phyloP scores from a whole-genome alignment of 805 yeast species.

The Lipomyces sp. region DNA sequence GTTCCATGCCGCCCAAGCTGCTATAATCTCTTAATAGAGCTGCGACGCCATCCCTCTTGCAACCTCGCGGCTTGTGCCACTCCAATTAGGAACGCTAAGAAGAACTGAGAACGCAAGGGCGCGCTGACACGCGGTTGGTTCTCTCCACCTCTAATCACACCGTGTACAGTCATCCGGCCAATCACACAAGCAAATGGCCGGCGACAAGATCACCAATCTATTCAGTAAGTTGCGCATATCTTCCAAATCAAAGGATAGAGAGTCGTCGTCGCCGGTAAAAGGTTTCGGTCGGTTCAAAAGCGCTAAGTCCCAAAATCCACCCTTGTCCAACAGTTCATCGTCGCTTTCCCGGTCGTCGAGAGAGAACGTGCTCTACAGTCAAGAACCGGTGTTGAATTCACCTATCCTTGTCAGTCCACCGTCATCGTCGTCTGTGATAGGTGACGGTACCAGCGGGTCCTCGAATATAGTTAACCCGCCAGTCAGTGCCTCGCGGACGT shows the following conservation, averaged over 20 bases:
- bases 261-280: not conserved
- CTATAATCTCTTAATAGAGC: not conserved
- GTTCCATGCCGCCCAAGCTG: not conserved
- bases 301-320: conserved; percentile 4
- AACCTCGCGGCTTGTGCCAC: not conserved
- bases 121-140: not conserved
- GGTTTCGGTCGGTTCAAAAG: conserved; percentile 9
- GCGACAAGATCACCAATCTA: conserved; percentile 17
- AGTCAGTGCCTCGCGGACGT: not conserved
- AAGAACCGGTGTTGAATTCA: not conserved
- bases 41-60: not conserved
- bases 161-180: not conserved
- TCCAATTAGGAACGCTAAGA: not conserved
- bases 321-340: not conserved
- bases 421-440: not conserved
- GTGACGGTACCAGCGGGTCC: conserved; percentile 4
- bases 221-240: conserved; percentile 20
- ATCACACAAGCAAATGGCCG: not conserved
- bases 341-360: not conserved
- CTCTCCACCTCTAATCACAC: not conserved
- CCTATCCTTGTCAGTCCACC: not conserved
- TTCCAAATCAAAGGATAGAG: conserved; percentile 8
- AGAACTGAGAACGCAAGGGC: not conserved
- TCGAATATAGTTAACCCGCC: conserved; percentile 10
- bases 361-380: not conserved